Conservation (phyloP, 2,329 filamentous ascomycete genomes). For the Fonsecaea pugnacius region DNA sequence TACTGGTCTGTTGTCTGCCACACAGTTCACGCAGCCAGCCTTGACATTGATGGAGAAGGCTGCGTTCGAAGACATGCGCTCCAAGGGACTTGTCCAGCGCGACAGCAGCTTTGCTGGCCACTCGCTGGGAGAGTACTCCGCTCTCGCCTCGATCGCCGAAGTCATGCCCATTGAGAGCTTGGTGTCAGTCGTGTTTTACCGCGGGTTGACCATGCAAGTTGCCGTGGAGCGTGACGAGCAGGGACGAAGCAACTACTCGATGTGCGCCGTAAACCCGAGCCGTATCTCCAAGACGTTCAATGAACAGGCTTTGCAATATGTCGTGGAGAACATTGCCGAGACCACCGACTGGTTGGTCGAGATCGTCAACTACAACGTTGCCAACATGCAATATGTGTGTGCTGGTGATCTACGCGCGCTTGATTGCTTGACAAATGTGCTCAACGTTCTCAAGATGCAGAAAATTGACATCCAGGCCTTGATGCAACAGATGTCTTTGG, state of each 20-base stretch:
- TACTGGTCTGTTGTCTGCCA: slow-evolving; percentile 90
- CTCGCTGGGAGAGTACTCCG: slow-evolving; percentile 97
- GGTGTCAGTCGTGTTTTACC: slow-evolving; percentile 98
- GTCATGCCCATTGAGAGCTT: slow-evolving; percentile 99
- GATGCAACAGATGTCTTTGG: slow-evolving; percentile 81
- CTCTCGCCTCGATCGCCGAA: slow-evolving; percentile 90
- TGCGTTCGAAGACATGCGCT: slow-evolving; percentile 97
- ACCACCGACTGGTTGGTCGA: slow-evolving; percentile 94
- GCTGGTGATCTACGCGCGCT: slow-evolving; percentile 69
- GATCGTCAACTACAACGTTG: slow-evolving; percentile 93
- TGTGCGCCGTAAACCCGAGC: slow-evolving; percentile 99
- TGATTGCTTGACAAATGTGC: slow-evolving; percentile 73
- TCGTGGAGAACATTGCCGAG: slow-evolving; percentile 92
- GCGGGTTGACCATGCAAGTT: slow-evolving; percentile 98
- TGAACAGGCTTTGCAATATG: slow-evolving; percentile 94
- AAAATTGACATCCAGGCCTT: slow-evolving; percentile 96
- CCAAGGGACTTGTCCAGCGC: slow-evolving; percentile 91
- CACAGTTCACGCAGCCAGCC: slow-evolving; percentile 97
- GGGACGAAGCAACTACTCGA: slow-evolving; percentile 96
- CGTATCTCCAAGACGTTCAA: slow-evolving; percentile 99
- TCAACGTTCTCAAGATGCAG: slow-evolving; percentile 94
- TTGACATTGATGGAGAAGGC: slow-evolving; percentile 99
- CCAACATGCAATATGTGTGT: slow-evolving; percentile 72
- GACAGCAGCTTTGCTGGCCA: slow-evolving; percentile 98
- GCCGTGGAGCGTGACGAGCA: slow-evolving; percentile 93